These are phyloP conservation scores for Beauveria bassiana DNA, from an alignment of 2,329 filamentous ascomycete species.

Conservation along the genomic window DNA sequence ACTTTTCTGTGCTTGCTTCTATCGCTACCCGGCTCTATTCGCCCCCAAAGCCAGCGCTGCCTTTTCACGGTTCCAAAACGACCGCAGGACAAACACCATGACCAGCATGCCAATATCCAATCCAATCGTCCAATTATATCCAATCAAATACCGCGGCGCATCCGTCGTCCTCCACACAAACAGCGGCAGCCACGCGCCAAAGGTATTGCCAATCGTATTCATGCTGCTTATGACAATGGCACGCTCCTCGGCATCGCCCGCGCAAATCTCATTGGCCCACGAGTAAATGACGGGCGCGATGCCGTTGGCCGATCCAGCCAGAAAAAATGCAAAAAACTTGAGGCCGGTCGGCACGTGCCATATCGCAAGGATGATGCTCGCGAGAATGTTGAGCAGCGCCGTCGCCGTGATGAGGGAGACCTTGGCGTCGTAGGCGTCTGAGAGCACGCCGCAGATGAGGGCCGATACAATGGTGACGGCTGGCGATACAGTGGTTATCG, in stretches of 20 bases:
- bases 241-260: conserved; percentile 37
- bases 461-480: conserved; percentile 36
- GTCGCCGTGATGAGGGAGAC: conserved; percentile 21
- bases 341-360: conserved; percentile 28
- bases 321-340: conserved; percentile 27
- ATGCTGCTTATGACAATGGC: conserved; percentile 42
- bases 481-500: conserved; percentile 36
- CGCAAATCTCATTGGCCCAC: conserved; percentile 41
- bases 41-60: neutral
- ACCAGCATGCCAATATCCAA: conserved; percentile 18
- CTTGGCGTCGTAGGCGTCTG: conserved; percentile 42
- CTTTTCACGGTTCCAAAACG: conserved; percentile 6
- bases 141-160: conserved; percentile 30
- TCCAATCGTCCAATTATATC: conserved; percentile 25
- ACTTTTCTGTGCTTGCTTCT: no score
- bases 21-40: neutral
- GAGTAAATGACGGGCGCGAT: conserved; percentile 28
- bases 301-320: conserved; percentile 24
- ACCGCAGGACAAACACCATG: conserved; percentile 16
- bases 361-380: conserved; percentile 23
- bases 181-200: conserved; percentile 35
- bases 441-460: conserved; percentile 46
- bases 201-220: conserved; percentile 34
- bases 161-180: conserved; percentile 28
- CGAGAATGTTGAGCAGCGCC: conserved; percentile 15